A percentile compares a stretch with the other conserved stretches of the same genome.
Conservation (phyloP, 805 yeast genomes). For the Limtongia smithiae region DNA sequence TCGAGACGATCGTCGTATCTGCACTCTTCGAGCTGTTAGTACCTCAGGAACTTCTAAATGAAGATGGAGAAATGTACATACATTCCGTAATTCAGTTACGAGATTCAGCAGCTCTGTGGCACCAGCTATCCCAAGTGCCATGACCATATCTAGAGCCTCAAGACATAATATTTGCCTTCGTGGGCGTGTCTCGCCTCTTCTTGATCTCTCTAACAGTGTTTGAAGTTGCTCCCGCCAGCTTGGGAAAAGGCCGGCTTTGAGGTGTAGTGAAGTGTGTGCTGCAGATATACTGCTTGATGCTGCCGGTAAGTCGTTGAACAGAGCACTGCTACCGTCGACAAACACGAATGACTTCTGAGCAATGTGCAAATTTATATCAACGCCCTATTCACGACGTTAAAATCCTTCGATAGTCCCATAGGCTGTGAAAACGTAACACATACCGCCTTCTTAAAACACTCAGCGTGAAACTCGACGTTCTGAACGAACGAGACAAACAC, state of each 20-base stretch:
- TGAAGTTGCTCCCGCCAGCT: too few relatives aligned
- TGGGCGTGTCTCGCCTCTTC: too few relatives aligned
- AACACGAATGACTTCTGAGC: slow-evolving; percentile 3
- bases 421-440: not conserved
- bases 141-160: slow-evolving; percentile 23
- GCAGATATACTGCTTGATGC: too few relatives aligned
- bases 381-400: too few relatives aligned
- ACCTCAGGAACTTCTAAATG: not conserved
- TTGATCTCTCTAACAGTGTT: too few relatives aligned
- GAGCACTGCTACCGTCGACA: slow-evolving; percentile 15
- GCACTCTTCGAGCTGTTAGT: not conserved
- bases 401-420: too few relatives aligned
- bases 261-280: too few relatives aligned
- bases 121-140: slow-evolving; percentile 5
- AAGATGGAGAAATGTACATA: not conserved
- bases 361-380: slow-evolving; percentile 1
- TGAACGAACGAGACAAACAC: slow-evolving; percentile 19
- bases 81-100: slow-evolving; percentile 13
- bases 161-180: slow-evolving; percentile 8
- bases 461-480: slow-evolving; percentile 12
- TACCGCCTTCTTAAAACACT: slow-evolving; percentile 13
- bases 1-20: not conserved
- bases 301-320: too few relatives aligned
- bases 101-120: slow-evolving; percentile 3
- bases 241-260: too few relatives aligned